Percentiles rank a stretch among this genome's conserved stretches.
Evolutionary conservation across 164 flowering plant genomes (phyloP).

Genomic region (Malania oleifera): DNA sequence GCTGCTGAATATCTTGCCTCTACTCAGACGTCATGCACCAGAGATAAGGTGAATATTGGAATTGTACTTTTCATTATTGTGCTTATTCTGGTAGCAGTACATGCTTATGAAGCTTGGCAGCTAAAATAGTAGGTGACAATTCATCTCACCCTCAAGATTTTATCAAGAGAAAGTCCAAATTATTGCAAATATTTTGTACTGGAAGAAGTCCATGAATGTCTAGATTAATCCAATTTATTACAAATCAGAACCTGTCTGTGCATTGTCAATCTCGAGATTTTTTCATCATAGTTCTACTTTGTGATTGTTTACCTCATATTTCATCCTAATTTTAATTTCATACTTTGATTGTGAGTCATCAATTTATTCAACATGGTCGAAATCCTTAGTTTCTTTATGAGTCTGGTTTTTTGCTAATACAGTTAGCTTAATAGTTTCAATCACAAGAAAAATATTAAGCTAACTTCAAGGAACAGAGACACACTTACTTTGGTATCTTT

Average conservation of each 20-base stretch:
- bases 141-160: no score
- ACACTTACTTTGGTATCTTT: no score
- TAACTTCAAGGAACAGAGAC: no score
- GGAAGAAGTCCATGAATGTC: no score
- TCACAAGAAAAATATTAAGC: no score
- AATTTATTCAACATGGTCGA: background rate
- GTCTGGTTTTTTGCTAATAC: background rate
- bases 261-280: no score
- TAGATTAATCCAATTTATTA: no score
- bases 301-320: background rate
- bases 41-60: slow-evolving; percentile 48
- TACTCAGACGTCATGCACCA: slow-evolving; percentile 45
- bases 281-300: background rate
- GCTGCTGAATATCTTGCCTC: slow-evolving; percentile 90
- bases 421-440: no score
- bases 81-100: background rate
- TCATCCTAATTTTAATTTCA: background rate
- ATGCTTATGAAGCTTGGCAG: background rate
- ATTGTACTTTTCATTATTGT: background rate
- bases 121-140: background rate
- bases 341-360: background rate
- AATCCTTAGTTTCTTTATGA: background rate
- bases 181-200: no score
- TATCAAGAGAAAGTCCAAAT: no score
- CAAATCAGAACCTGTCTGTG: no score